These are phyloP conservation scores for Lecanosticta acicola DNA, from an alignment of 2,329 filamentous ascomycete genomes.

Conservation along the genomic window DNA sequence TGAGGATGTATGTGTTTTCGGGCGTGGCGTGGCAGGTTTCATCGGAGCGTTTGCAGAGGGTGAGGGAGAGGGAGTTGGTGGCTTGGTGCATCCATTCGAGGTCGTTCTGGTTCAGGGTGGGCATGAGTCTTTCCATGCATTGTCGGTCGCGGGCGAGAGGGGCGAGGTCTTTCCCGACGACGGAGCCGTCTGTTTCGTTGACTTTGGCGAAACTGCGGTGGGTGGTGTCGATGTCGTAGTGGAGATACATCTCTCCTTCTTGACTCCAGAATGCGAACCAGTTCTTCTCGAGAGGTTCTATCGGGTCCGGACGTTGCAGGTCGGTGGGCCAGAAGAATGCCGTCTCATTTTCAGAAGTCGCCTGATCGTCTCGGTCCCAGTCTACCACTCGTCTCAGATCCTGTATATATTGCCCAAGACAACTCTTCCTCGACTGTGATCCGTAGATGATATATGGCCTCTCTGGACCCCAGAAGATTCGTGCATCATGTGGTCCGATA, in stretches of 20 bases:
- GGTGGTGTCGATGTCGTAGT: slow-evolving; percentile 48
- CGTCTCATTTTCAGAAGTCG: neutral
- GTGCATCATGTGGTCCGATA: slow-evolving; percentile 51
- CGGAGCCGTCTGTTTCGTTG: slow-evolving; percentile 37
- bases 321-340: slow-evolving; percentile 44
- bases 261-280: slow-evolving; percentile 57
- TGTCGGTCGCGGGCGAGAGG: slow-evolving; percentile 25
- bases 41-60: slow-evolving; percentile 48
- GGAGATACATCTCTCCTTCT: slow-evolving; percentile 42
- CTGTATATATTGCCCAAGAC: slow-evolving; percentile 52
- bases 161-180: slow-evolving; percentile 43
- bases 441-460: slow-evolving; percentile 48
- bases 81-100: slow-evolving; percentile 52
- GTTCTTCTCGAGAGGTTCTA: slow-evolving; percentile 51
- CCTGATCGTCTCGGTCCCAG: slow-evolving; percentile 15
- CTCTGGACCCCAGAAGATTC: slow-evolving; percentile 50
- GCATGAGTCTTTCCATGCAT: slow-evolving; percentile 42
- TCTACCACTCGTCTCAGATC: slow-evolving; percentile 48
- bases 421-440: slow-evolving; percentile 49
- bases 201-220: slow-evolving; percentile 43
- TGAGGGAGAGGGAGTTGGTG: slow-evolving; percentile 53
- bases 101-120: slow-evolving; percentile 1
- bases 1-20: slow-evolving; percentile 50
- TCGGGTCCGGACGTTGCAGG: slow-evolving; percentile 45
- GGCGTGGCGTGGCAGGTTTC: slow-evolving; percentile 38